These are phyloP conservation scores for Penicillium sp. DNA, from an alignment of 2,329 filamentous ascomycete genomes.

Conservation along the genomic window DNA sequence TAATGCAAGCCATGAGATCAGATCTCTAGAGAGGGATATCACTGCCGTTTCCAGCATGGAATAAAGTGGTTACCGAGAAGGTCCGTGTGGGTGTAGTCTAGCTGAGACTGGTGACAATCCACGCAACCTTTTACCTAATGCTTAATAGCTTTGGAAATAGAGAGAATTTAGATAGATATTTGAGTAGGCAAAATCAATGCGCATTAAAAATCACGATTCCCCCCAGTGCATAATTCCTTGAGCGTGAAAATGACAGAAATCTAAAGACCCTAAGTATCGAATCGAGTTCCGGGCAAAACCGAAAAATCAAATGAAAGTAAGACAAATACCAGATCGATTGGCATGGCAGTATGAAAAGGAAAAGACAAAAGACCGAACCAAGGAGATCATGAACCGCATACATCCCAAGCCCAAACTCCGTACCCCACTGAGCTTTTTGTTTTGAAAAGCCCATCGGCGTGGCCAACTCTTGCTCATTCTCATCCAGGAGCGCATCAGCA, in stretches of 20 bases:
- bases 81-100: no score
- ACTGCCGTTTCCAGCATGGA: not conserved
- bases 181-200: not conserved
- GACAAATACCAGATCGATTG: not conserved
- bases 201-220: conserved; percentile 7
- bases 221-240: conserved; percentile 3
- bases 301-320: not conserved
- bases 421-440: conserved; percentile 1
- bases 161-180: not conserved
- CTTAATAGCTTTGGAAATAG: not conserved
- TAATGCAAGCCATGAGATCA: not conserved
- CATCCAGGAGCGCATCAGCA: not conserved
- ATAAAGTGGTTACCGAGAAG: not conserved
- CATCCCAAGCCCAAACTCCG: conserved; percentile 1
- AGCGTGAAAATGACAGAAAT: conserved; percentile 7
- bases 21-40: not conserved
- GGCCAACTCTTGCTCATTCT: conserved; percentile 2
- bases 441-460: conserved; percentile 11
- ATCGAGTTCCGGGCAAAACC: not conserved
- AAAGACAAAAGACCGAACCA: not conserved
- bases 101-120: no score
- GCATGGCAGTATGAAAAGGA: not conserved
- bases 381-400: not conserved
- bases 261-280: conserved; percentile 6
- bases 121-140: not conserved